phyloP scores from a whole-genome alignment of 495 filamentous ascomycete genomes.

The Staphylotrichum longicolle region DNA sequence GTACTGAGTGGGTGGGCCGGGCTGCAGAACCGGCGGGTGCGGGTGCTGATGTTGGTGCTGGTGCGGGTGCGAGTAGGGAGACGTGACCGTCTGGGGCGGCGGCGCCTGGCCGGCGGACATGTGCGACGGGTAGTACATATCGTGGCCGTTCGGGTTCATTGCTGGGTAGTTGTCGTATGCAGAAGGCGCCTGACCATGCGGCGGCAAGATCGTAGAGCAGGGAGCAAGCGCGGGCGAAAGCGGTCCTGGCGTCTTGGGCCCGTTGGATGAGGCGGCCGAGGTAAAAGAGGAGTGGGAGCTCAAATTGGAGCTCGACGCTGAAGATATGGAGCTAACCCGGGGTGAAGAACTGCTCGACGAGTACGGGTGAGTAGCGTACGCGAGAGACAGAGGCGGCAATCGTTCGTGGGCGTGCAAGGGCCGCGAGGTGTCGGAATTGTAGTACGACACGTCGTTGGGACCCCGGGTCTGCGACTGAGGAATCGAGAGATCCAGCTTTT shows the following conservation, averaged over 20 bases:
- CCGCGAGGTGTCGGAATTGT: slow-evolving; percentile 69
- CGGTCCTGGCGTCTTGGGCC: slow-evolving; percentile 54
- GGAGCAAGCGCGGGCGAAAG: slow-evolving; percentile 46
- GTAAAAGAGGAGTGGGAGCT: slow-evolving; percentile 55
- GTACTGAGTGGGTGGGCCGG: slow-evolving; percentile 64
- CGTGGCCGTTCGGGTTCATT: slow-evolving; percentile 74
- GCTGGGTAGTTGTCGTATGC: slow-evolving; percentile 62
- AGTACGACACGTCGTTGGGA: slow-evolving; percentile 73
- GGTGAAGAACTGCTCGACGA: slow-evolving; percentile 66
- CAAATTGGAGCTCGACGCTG: slow-evolving; percentile 51
- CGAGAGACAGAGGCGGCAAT: slow-evolving; percentile 71
- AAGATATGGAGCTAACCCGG: slow-evolving; percentile 65
- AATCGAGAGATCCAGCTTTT: slow-evolving; percentile 98
- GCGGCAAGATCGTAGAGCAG: slow-evolving; percentile 40
- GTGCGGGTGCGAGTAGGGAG: slow-evolving; percentile 63
- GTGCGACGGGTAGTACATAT: slow-evolving; percentile 81
- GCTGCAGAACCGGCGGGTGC: slow-evolving; percentile 72
- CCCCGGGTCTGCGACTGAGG: slow-evolving; percentile 89
- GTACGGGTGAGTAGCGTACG: slow-evolving; percentile 59
- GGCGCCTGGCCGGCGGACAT: slow-evolving; percentile 81
- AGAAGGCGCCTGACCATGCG: slow-evolving; percentile 41
- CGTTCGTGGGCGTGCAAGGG: slow-evolving; percentile 69
- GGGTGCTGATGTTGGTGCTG: slow-evolving; percentile 32
- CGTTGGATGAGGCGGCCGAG: slow-evolving; percentile 55
- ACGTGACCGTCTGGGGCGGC: slow-evolving; percentile 76